Evolutionary conservation across 163 green algal species (phyloP).

Genomic region (Chlamydomonas reinhardtii): DNA sequence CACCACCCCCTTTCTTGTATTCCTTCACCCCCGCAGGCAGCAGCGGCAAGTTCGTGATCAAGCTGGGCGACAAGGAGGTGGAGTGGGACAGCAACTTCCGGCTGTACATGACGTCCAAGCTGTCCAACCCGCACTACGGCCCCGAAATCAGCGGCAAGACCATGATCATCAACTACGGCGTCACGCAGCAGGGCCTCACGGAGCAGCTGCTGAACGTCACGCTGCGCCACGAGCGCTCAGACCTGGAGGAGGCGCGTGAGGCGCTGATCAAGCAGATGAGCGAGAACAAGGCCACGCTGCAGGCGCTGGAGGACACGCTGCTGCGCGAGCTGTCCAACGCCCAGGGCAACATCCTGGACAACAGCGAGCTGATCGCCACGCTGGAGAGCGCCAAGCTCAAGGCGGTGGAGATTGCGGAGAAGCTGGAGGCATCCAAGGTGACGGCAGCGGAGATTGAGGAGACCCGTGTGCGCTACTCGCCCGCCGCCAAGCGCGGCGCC

Average conservation of each 20-base stretch:
- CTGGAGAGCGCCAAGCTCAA: conserved; percentile 89
- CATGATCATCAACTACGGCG: conserved; percentile 94
- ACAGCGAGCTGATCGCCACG: conserved; percentile 88
- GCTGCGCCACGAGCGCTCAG: conserved; percentile 84
- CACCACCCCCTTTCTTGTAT: no score
- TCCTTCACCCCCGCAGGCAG: conserved; percentile 2
- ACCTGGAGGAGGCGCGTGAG: conserved; percentile 86
- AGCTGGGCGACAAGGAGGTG: conserved; percentile 93
- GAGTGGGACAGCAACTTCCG: conserved; percentile 93
- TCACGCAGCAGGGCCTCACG: conserved; percentile 87
- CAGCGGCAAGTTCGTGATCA: conserved; percentile 73
- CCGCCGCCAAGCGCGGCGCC: conserved; percentile 82
- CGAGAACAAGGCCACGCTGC: conserved; percentile 84
- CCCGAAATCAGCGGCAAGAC: conserved; percentile 91
- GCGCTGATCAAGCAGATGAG: conserved; percentile 86
- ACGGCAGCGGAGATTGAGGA: conserved; percentile 84
- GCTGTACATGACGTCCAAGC: conserved; percentile 92
- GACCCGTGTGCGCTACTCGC: conserved; percentile 78
- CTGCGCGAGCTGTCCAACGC: conserved; percentile 87
- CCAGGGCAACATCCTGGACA: conserved; percentile 92
- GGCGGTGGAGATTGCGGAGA: conserved; percentile 85
- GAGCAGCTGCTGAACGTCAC: conserved; percentile 92
- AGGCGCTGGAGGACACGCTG: conserved; percentile 89
- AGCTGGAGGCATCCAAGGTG: conserved; percentile 74
- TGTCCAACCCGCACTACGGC: conserved; percentile 89